Base-by-base conservation (phyloP, 495 filamentous ascomycete species). In the Amphirosellinia nigrospora region DNA sequence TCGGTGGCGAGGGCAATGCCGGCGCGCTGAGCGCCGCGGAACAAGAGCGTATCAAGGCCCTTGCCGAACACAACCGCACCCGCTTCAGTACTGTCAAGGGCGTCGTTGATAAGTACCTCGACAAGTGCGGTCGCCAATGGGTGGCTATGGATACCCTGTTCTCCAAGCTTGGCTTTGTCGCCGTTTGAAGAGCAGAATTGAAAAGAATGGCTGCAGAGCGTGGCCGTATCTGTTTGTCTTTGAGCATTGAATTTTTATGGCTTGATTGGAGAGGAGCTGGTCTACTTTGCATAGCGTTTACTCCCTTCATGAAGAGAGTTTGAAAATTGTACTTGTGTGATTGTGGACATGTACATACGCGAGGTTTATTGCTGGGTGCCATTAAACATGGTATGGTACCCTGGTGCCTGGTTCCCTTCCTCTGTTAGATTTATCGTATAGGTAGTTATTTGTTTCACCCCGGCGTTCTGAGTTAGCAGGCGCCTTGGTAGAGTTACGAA, bases 81-180 rank as follows among this genome's bases (percentile, higher is more conserved):
- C 80, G 93, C 74, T 98, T 98, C 78, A 87, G 74, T 21, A 93
- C 92, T 9, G 82, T 94, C 56, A 90, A 86, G 81, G 86, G 85
- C 1, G 89, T 92, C n/a, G 94, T 96, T 13, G 93, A 93, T 69
- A 89, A 80, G 76, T 96, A 98, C 82, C 79, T 99, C 79, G 93
- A 93, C 77, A 96, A 94, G 85, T 97, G 94, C 84, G 96, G 96
- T 41, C 85, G 94, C 78, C 92, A 92, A 81, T 98, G 94, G 94
- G 96, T 99, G 65, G 92, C 92, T 68, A 99, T 98, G 96, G 94
- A 95, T 80, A 89, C 84, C 76, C 82, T 99, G 69, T 99, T 98
- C 79, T 79, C 80, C 3, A 87, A 86, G 79, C 59, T 88, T 19
- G 86, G 86, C 39, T 84, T 86, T 70, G 70, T 71, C 8, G 77